phyloP scores from a whole-genome alignment of 805 yeast species.

The Citeromyces nyonsensis region DNA sequence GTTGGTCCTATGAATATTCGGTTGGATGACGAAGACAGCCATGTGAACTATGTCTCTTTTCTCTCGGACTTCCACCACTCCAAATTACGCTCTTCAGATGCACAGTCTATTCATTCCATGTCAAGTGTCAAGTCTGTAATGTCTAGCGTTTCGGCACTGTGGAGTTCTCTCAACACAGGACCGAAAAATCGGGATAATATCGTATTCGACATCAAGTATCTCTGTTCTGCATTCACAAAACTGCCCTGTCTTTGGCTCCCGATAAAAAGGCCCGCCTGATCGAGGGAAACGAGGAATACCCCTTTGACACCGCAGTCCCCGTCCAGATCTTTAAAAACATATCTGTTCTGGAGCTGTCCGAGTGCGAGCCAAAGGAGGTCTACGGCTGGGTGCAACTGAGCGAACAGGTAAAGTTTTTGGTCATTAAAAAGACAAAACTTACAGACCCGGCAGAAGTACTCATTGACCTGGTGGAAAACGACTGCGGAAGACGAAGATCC shows the following conservation, averaged over 20 bases:
- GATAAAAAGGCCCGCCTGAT: constrained; percentile 42
- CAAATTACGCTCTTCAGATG: constrained; percentile 13
- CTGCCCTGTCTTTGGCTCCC: constrained; percentile 50
- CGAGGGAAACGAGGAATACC: constrained; percentile 52
- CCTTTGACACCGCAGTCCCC: constrained; percentile 58
- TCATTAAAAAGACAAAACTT: constrained; percentile 33
- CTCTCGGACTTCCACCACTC: constrained; percentile 32
- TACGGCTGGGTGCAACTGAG: constrained; percentile 50
- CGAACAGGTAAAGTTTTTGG: constrained; percentile 36
- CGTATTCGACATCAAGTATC: constrained; percentile 28
- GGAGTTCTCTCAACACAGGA: constrained; percentile 16
- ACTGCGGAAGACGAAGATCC: constrained; percentile 15
- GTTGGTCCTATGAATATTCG: constrained; percentile 52
- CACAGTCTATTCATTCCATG: constrained; percentile 39
- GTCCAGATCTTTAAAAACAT: constrained; percentile 44
- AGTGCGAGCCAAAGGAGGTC: constrained; percentile 47
- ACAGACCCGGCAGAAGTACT: constrained; percentile 36
- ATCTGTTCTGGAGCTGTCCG: constrained; percentile 43
- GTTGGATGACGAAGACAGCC: constrained; percentile 30
- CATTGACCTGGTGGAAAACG: constrained; percentile 36
- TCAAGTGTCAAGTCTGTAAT: constrained; percentile 38
- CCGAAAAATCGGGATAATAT: constrained; percentile 26
- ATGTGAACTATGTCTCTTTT: constrained; percentile 37
- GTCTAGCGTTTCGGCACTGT: constrained; percentile 26
- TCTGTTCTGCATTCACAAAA: constrained; percentile 49